Base-by-base conservation (phyloP, 495 filamentous ascomycete genomes). In the Penicillium maclennaniae region DNA sequence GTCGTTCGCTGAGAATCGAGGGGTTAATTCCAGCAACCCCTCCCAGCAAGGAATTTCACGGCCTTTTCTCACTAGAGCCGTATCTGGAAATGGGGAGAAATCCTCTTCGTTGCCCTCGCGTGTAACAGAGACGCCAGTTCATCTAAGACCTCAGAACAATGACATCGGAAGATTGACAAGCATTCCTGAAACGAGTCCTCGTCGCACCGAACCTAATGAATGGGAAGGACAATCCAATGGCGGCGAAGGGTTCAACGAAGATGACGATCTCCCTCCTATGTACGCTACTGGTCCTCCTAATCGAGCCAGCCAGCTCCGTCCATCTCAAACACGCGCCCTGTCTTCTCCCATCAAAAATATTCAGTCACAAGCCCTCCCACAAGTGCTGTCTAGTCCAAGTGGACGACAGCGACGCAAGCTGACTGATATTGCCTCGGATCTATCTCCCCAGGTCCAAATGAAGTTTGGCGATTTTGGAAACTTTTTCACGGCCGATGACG, bases 391-490 rank as follows among this genome's bases (percentile, higher is more conserved):
- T 7, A 74, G 66, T 39, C 73, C 71, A 8, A 77, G 75, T 42
- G 71, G 70, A 31, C 65, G 68, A 28, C 73, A 71, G 38, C 69
- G 73, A 16, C 69, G 73, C 40, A 63, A 66, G 34, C 55, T 80
- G 44, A 72, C 73, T 7, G 73, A 78, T 19, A 79, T 80, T 55
- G 74, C 71, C 6, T 67, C 67, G 0, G 73, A 79, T 37, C 62
- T 60, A 37, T 74, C 75, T 6, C 76, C 76, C 3, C 65, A 69
- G 27, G 64, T 69, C 37, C 63, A 60, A 51, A 10, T 61, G 60
- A 28, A 56, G 54, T 12, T 68, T 70, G 43, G 43, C n/a, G 75
- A 78, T 38, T 43, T 77, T 7, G 67, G 72, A 36, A 66, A 65
- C 17, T 63, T 79, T 10, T 61, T 78, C 21, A 73, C 68, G 1